Base-by-base conservation (phyloP, 108 stramenopile species). In the Discostella pseudostelligera region DNA sequence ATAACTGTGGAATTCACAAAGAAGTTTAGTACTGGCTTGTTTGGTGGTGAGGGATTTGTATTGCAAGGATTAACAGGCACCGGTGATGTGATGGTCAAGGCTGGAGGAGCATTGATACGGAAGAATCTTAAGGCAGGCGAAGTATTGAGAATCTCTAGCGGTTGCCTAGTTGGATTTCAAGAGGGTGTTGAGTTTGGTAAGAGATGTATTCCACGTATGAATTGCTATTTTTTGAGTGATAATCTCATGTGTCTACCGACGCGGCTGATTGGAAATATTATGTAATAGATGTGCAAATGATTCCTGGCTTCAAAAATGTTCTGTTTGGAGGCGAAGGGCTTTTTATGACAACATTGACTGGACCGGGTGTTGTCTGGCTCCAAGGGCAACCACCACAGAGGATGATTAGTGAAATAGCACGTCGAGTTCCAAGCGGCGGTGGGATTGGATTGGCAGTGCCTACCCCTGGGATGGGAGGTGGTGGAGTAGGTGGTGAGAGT, bases 11-110 rank as follows among this genome's bases (percentile, higher is more conserved):
- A 85, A 64, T 85, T 87, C 56, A 91, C 94, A 2, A 88, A 88
- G 36, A 74, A 59, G 11, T 70, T 93, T 60, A 82, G 75, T 14
- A 62, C 88, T 0, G 94, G 94, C 0, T 91, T 95, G 51, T 95
- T 95, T 76, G 94, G 94, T 17, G 94, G 94, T 8, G 88, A 95
- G 64, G 94, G 94, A 0, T 95, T 95, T 73, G 84, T 93, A n/a
- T 61, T 95, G 60, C 94, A 95, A 73, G 60, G 77, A 0, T 65
- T 95, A 50, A 71, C 78, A 4, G 94, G 94, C 1, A 54, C 76
- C 11, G 94, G 94, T 16, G 90, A 93, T 71, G 89, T 89, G 0
- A 74, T 95, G 28, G 75, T 95, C 42, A 87, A 93, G 59, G 94
- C 87, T n/a, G 88, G 91, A 8, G 94, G 94, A 5, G 55, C 80